Evolutionary conservation across 2,329 filamentous ascomycete genomes (phyloP), one percentile per base, ranked within the genome.

Genomic region (Akanthomyces uredinophilus): DNA sequence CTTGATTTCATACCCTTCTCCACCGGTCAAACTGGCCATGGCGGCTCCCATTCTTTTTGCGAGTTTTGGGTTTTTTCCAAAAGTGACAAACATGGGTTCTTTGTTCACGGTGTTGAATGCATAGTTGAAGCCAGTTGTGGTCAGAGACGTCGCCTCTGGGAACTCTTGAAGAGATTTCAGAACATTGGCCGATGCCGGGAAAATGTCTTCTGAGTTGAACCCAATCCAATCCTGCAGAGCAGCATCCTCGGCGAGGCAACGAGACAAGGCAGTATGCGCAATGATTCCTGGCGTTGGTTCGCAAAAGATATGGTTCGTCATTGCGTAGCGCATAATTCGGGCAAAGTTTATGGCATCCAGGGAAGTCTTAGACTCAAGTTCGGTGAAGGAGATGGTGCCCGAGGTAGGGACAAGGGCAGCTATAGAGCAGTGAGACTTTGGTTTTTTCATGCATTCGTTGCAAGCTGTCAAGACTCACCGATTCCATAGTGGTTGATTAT

Each of bases 271-370:
- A 2, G 82, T 85, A 68, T 87, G 85, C 10, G 78, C 79, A 63
- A 87, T 78, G 2, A 77, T 64, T 1, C 80, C 79, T 0, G 81
- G 79, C 5, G 70, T 69, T 1, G 80, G 77, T 66, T 87, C 84
- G 49, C 73, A 68, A 71, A 87, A 86, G 62, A 87, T 77, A 13
- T 76, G 74, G 65, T 80, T 82, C 14, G 83, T 85, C 77, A 86
- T 86, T 44, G 80, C 82, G 69, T 85, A 79, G 8, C 84, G 81
- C 32, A 84, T 70, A 7, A 82, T 72, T 51, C 82, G 79, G 14
- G 78, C 76, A 20, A 84, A 73, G 66, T 83, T 83, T 64, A 79
- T 74, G 32, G 78, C 72, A 65, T 82, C 79, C 24, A 84, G 69
- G 0, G 74, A 66, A 0, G 79, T 80, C 65, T 78, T 79, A 50